Base-by-base conservation (phyloP, 139 green algal genomes). In the Asterochloris sp. region DNA sequence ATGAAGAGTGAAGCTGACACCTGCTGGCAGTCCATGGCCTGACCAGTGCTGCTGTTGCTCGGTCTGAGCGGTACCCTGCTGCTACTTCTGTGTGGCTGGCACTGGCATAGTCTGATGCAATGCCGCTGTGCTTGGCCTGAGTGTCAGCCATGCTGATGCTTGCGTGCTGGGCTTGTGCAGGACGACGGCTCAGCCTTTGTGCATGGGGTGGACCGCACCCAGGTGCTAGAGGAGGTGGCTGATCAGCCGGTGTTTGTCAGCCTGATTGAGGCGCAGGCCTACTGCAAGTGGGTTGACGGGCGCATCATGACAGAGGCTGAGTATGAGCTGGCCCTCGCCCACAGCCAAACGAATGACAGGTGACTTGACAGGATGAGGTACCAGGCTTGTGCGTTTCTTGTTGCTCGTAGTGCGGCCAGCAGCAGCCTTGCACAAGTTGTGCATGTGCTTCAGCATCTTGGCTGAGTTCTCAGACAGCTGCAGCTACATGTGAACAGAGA, bases 251-350 rank as follows among this genome's bases (percentile, higher is more conserved):
- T 85, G 19, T 81, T 62, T 62, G 29, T 86, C 16, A 94, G 90
- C 79, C 80, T 93, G 69, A 78, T 81, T 24, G 90, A 94, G 77
- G 90, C 90, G 0, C 74, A 83, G 66, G 90, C 90, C 8, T 94
- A 87, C 76, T 87, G 80, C 75, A 62, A 69, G 2, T 79, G 79
- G 73, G 67, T 69, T 15, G 79, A 71, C 19, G 73, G 38, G 29
- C 73, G 90, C 12, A 69, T 94, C 61, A 89, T 94, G 83, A 94
- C 75, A 8, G 90, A 94, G 80, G 54, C 80, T 10, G 91, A 94
- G 82, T 93, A 89, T 74, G 28, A 73, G 27, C 28, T 61, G 17
- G 71, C 63, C 13, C 60, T 78, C 27, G 62, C 66, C 1, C 64
- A 73, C 19, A 74, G 61, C 24, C 28, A 29, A 14, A 63, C 19